Percentiles rank a stretch among this genome's conserved stretches.
phyloP scores from a whole-genome alignment of 2,329 filamentous ascomycete genomes.

The Meredithiella fracta region DNA sequence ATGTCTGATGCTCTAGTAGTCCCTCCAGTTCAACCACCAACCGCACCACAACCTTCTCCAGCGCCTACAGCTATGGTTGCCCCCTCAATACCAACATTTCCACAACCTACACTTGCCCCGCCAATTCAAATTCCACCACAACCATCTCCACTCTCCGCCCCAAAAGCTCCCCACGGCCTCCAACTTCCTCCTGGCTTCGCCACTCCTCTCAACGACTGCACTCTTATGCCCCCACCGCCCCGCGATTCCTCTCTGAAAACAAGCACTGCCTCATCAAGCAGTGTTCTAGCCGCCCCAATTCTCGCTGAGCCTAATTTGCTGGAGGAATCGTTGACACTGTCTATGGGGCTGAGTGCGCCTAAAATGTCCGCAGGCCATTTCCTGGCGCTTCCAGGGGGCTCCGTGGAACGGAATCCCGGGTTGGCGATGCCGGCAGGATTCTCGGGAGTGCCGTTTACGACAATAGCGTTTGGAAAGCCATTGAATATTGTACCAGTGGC shows the following conservation, averaged over 20 bases:
- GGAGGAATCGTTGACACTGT: slow-evolving; percentile 10
- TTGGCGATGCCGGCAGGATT: slow-evolving; percentile 3
- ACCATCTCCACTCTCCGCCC: not conserved
- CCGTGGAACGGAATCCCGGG: not conserved
- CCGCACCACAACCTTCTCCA: not conserved
- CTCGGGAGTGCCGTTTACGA: not conserved
- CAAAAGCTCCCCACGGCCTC: not conserved
- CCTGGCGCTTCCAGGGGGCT: slow-evolving; percentile 16
- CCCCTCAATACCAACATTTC: not conserved
- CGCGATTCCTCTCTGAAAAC: not conserved
- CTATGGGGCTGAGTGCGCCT: slow-evolving; percentile 18
- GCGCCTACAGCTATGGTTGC: not conserved
- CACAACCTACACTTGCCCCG: not conserved
- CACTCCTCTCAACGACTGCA: slow-evolving; percentile 4
- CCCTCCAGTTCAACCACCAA: not conserved
- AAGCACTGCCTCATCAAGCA: slow-evolving; percentile 10
- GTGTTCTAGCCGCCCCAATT: slow-evolving; percentile 25
- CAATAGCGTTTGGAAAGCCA: not conserved
- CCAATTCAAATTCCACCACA: not conserved
- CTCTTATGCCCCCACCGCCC: slow-evolving; percentile 9
- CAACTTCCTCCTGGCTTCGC: slow-evolving; percentile 14
- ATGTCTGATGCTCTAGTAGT: slow-evolving; percentile 2
- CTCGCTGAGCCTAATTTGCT: slow-evolving; percentile 19
- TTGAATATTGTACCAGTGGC: not conserved
- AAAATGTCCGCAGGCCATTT: slow-evolving; percentile 13